Evolutionary conservation across 495 filamentous ascomycete species (phyloP).

Genomic region (Podospora anserina): DNA sequence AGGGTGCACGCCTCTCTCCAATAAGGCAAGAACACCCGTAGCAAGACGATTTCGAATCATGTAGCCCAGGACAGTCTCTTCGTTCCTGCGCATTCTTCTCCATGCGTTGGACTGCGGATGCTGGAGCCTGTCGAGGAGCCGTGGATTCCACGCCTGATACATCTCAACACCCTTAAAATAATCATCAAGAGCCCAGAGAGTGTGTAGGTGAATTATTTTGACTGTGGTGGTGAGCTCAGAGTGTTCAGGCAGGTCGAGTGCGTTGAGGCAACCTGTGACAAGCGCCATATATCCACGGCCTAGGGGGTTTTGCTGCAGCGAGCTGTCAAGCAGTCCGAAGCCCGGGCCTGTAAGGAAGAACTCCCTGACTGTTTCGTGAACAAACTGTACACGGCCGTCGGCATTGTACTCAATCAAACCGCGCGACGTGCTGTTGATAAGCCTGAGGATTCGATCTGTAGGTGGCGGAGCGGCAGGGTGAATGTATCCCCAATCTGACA

Average conservation of each 20-base stretch:
- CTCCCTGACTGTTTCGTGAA: background rate
- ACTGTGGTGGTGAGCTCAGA: too few species aligned
- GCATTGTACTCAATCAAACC: background rate
- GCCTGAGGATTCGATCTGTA: background rate
- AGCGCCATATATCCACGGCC: background rate
- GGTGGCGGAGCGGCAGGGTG: background rate
- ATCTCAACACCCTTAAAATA: too few species aligned
- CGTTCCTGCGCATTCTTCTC: too few species aligned
- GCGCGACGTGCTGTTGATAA: background rate
- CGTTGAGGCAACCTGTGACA: background rate
- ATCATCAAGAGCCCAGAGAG: too few species aligned
- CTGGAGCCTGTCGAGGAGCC: too few species aligned
- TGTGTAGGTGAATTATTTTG: too few species aligned
- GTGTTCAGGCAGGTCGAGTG: background rate
- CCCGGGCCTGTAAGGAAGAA: background rate
- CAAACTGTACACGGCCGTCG: background rate
- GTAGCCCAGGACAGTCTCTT: too few species aligned
- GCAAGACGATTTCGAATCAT: too few species aligned
- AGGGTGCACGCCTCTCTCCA: too few species aligned
- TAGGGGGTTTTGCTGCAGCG: background rate
- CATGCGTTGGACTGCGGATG: too few species aligned
- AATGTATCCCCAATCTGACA: background rate
- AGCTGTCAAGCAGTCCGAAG: background rate
- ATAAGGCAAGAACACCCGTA: too few species aligned
- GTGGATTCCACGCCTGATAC: too few species aligned